phyloP scores from a whole-genome alignment of 768 basidiomycete genomes.

The Kwoniella botswanensis region DNA sequence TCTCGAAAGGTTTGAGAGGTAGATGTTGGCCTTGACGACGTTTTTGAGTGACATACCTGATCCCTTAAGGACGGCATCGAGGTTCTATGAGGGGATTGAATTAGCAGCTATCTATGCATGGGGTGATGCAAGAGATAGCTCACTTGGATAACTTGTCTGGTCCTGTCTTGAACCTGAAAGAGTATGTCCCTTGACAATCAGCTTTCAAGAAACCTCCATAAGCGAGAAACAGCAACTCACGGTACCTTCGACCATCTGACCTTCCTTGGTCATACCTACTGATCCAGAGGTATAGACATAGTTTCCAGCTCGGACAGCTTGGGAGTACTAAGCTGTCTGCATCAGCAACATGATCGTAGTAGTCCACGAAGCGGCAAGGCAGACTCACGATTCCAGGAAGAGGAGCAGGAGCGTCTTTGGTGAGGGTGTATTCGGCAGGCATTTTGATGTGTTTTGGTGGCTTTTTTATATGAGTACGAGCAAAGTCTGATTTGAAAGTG shows the following conservation, averaged over 20 bases:
- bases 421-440: conserved; percentile 49
- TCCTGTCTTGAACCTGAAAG: conserved; percentile 48
- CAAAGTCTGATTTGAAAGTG: no score
- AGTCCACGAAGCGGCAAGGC: not conserved
- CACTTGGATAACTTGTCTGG: conserved; percentile 51
- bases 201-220: not conserved
- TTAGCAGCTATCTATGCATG: conserved; percentile 7
- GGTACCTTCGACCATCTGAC: conserved; percentile 51
- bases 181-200: not conserved
- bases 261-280: conserved; percentile 54
- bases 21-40: conserved; percentile 56
- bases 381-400: conserved; percentile 45
- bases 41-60: conserved; percentile 48
- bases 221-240: conserved; percentile 29
- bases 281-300: conserved; percentile 53
- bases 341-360: not conserved
- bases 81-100: conserved; percentile 31
- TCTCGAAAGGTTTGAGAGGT: conserved; percentile 49
- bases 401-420: conserved; percentile 52
- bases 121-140: conserved; percentile 4
- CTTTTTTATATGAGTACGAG: not conserved
- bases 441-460: conserved; percentile 25
- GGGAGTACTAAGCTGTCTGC: conserved; percentile 41
- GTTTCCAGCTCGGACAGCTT: conserved; percentile 53
- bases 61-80: conserved; percentile 51